Conservation (phyloP, 192 early-diverging fungal genomes). For the Helicostylum pulchrum region DNA sequence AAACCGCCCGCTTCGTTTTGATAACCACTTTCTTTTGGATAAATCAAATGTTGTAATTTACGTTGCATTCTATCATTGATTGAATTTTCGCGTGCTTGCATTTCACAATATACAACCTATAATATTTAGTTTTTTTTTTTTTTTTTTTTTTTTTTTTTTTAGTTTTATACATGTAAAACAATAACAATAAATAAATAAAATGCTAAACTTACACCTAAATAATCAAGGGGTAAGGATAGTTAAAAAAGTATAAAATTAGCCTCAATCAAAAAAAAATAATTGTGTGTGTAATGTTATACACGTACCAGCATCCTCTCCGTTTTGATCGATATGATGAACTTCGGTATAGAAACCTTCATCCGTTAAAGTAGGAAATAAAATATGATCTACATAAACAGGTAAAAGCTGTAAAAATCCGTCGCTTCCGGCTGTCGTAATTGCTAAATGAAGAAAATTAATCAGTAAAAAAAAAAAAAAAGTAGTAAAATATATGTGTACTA, state of each 20-base stretch:
- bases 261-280: neutral
- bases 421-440: constrained; percentile 53
- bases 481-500: neutral
- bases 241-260: constrained; percentile 7
- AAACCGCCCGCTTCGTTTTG: constrained; percentile 55
- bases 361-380: constrained; percentile 57
- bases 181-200: neutral
- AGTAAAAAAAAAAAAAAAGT: neutral
- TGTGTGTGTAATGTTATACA: constrained; percentile 16
- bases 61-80: constrained; percentile 37
- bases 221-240: constrained; percentile 3
- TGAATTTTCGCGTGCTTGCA: constrained; percentile 54
- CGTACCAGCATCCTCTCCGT: constrained; percentile 57
- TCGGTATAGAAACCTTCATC: constrained; percentile 55
- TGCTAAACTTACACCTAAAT: constrained; percentile 17
- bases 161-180: no score
- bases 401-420: constrained; percentile 55
- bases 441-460: neutral
- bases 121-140: neutral
- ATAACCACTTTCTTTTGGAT: constrained; percentile 52
- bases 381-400: constrained; percentile 59
- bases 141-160: no score
- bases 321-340: constrained; percentile 57
- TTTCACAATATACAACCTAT: constrained; percentile 57
- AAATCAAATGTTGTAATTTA: constrained; percentile 45